Evolutionary conservation across 305 asterid genomes (phyloP), one percentile per base, ranked within the genome.

Genomic region (Euphrasia arctica): DNA sequence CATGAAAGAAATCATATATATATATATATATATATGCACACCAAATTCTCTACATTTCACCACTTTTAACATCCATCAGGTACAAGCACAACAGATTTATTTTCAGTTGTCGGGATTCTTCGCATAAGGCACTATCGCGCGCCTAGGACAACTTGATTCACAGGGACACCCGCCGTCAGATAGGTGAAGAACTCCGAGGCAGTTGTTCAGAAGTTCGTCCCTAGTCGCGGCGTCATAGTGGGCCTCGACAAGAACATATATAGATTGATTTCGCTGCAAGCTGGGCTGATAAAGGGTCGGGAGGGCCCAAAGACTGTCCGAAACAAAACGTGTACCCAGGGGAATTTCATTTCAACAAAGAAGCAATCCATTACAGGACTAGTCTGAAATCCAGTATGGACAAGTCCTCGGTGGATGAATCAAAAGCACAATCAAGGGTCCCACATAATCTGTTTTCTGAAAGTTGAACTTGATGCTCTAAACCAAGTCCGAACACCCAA

Each of bases 151-250:
- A 75, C 15, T 84, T 80, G 98, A 73, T 89, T 89, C 31, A 81
- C 72, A 13, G 79, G 93, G 54, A 69, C 22, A 18, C 86, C 5
- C 78, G 68, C 3, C 87, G 54, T 87, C 18, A 81, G 75, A 22
- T 79, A 78, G 1, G 85, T 69, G 69, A 91, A 86, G 5, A 91
- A 82, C 75, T 87, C 96, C 8, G 89, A 83, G 0, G 95, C 95
- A 74, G 80, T 48, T 77, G 63, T 87, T 18, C 66, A 89, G 80
- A 32, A 87, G 75, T 65, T 92, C 93, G 4, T 92, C 96, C 52
- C 84, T 76, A 9, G 81, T 81, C 4, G 39, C 8, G 0, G 74
- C 93, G 77, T 81, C 78, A 92, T 13, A 12, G 84, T 28, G n/a
- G 97, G 97, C 22, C 22, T 18, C 22, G 22, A 80, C 83, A 91